Conservation (phyloP, 306 rosid species). For the Sindora glabra region DNA sequence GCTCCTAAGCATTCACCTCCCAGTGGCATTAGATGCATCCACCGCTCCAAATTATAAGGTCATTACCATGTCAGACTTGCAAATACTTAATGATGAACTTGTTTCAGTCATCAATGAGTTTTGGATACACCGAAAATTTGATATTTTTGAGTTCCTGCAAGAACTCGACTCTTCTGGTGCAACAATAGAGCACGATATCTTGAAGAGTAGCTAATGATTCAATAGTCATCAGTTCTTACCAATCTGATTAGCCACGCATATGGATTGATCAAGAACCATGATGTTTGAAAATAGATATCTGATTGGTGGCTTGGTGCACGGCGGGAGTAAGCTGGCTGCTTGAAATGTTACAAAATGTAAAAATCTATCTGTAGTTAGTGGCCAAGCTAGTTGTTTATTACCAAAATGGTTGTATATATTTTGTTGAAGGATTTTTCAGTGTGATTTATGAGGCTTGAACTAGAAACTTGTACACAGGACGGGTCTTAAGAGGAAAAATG, state of each 20-base stretch:
- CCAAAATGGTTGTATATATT: conserved; percentile 5
- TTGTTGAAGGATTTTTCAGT: conserved; percentile 11
- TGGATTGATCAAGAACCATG: neutral
- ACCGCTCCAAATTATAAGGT: conserved; percentile 48
- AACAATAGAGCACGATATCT: neutral
- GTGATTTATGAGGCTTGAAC: conserved; percentile 2
- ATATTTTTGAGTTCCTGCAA: neutral
- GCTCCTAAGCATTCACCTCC: conserved; percentile 37
- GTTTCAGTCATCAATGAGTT: neutral
- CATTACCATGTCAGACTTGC: neutral
- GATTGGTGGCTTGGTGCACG: neutral
- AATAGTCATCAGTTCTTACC: neutral
- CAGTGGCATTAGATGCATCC: conserved; percentile 29
- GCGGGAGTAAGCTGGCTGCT: neutral
- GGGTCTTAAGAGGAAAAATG: neutral
- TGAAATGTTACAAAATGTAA: conserved; percentile 6
- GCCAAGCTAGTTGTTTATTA: neutral
- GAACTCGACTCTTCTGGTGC: neutral
- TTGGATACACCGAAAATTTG: neutral
- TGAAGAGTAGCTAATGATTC: neutral
- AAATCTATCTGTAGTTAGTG: neutral
- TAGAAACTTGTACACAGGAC: conserved; percentile 9
- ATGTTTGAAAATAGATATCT: neutral
- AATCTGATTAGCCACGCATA: neutral
- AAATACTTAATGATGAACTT: neutral